A percentile compares a stretch with the other conserved stretches of the same genome.
These are phyloP conservation scores for Oryza officinalis DNA, from an alignment of 176 grass and related monocot species.

Conservation along the genomic window DNA sequence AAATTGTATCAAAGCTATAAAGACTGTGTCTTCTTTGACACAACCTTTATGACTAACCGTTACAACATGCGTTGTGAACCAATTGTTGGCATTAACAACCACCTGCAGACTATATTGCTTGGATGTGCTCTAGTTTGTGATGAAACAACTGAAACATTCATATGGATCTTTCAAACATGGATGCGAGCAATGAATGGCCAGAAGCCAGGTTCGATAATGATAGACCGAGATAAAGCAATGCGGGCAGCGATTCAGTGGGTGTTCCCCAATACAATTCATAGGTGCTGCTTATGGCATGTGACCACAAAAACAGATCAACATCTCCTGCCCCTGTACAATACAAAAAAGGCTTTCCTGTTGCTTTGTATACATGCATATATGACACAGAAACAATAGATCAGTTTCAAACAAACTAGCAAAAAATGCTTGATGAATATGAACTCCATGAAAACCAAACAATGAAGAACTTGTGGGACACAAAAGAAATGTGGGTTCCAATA, in stretches of 20 bases:
- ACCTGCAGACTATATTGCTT: not conserved
- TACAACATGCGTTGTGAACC: not conserved
- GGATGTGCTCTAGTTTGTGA: not conserved
- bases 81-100: not conserved
- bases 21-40: no score
- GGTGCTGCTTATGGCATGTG: not conserved
- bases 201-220: not conserved
- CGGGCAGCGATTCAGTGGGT: rapidly evolving
- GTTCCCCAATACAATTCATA: not conserved
- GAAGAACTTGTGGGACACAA: not conserved
- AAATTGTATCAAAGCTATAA: not conserved
- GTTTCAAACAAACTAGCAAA: not conserved
- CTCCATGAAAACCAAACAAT: not conserved
- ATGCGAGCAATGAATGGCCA: not conserved
- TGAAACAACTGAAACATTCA: not conserved
- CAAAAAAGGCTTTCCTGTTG: not conserved
- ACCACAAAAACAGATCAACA: not conserved
- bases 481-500: not conserved
- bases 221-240: not conserved
- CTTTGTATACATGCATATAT: not conserved
- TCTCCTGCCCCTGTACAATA: not conserved
- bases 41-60: no score
- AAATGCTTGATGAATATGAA: not conserved
- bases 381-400: not conserved
- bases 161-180: not conserved